Base-by-base conservation (phyloP, 768 basidiomycete genomes). In the Sporobolomyces pararoseus region DNA sequence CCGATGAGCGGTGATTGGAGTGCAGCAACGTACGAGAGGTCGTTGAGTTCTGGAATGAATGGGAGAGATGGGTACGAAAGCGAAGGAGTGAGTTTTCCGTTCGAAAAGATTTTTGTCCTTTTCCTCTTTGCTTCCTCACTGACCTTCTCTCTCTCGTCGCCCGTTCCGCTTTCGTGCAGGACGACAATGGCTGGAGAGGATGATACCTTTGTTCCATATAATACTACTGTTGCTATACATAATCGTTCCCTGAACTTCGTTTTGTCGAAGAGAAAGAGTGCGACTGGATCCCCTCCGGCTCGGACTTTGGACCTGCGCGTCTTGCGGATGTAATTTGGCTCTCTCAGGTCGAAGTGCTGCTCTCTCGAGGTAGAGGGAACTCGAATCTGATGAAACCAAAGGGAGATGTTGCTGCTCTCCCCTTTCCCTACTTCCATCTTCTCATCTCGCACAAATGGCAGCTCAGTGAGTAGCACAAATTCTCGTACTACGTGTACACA, bases 1-100 rank as follows among this genome's bases (percentile, higher is more conserved):
- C 65, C 65, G 46, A 67, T 70, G 68, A 68, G 68, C 29, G 72
- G 72, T 2, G 72, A 73, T 35, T 73, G 72, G 72, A 58, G 60
- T n/a, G 68, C 68, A 6, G 21, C 21, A 17, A 52, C 37, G 9
- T 69, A 63, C 32, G 68, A 68, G 10, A 32, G 65, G 12, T 35
- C 42, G 1, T 27, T 73, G 34, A 35, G 29, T 4, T 64, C 71
- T 23, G 66, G 46, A 23, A 32, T 69, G 64, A 66, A 64, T 16
- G 72, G 65, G 14, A 46, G 68, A 9, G 54, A 52, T 10, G 72
- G 46, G 29, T 68, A 73, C 44, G 72, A 69, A 16, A 71, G 70
- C 19, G 66, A 44, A 13, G 66, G 60, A 35, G 71, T 58, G 25
- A n/a, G 52, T 34, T 23, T 50, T 42, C 16, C n/a, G n/a, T n/a